Evolutionary conservation across 2,329 filamentous ascomycete genomes (phyloP).

Genomic region (Aspergillus nomiae): DNA sequence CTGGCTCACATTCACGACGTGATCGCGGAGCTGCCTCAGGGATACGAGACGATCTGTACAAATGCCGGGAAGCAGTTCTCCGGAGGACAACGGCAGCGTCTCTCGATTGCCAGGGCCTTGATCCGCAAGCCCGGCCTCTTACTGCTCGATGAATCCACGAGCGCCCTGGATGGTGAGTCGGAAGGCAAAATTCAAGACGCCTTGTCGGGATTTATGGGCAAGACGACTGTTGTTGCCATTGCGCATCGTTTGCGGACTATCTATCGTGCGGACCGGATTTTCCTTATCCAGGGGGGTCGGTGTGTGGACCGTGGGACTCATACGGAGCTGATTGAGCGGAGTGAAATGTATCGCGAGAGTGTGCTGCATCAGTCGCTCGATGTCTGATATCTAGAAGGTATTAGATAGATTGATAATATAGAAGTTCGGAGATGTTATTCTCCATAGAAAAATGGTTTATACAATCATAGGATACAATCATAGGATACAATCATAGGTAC

Average conservation of each 20-base stretch:
- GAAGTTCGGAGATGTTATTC: too few species aligned
- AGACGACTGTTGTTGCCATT: conserved; percentile 42
- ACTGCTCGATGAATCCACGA: conserved; percentile 62
- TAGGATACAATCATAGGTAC: too few species aligned
- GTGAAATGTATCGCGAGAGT: conserved; percentile 40
- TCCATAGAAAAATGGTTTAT: too few species aligned
- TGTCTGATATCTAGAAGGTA: not conserved
- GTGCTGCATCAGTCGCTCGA: conserved; percentile 35
- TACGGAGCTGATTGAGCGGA: conserved; percentile 55
- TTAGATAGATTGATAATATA: too few species aligned
- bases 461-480: too few species aligned
- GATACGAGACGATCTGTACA: conserved; percentile 62
- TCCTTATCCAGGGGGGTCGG: conserved; percentile 69
- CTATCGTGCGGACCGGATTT: conserved; percentile 75
- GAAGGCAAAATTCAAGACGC: conserved; percentile 28
- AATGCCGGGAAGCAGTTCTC: conserved; percentile 57
- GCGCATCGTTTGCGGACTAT: conserved; percentile 44
- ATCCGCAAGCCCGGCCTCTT: conserved; percentile 56
- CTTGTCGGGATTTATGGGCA: conserved; percentile 8
- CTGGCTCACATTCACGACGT: conserved; percentile 71
- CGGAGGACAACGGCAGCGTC: conserved; percentile 59
- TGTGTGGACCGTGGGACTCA: conserved; percentile 64
- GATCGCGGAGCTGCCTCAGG: conserved; percentile 62
- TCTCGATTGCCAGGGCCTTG: conserved; percentile 60
- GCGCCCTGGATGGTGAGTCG: conserved; percentile 57